A percentile compares a stretch with the other conserved stretches of the same genome.
Evolutionary conservation across 2,329 filamentous ascomycete genomes (phyloP).

Genomic region (Stagonosporopsis rhizophila): DNA sequence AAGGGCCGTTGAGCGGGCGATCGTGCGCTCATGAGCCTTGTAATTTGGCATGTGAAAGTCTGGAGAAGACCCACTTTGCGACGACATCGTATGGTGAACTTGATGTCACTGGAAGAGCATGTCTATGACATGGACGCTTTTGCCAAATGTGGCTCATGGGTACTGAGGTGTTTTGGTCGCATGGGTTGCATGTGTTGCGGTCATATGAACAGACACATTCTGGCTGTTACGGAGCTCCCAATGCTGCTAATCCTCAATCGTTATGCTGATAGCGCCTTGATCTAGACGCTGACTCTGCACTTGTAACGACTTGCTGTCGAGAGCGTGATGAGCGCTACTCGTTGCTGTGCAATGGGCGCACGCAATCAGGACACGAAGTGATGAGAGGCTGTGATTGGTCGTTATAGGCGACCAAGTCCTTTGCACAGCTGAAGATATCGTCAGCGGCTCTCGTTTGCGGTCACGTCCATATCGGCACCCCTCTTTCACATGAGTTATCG

Average conservation of each 20-base stretch:
- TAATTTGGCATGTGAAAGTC: constrained; percentile 33
- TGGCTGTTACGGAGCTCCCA: not conserved
- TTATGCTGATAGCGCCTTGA: not conserved
- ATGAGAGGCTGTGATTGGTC: constrained; percentile 1
- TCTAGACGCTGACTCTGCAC: not conserved
- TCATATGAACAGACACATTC: not conserved
- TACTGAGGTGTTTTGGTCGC: not conserved
- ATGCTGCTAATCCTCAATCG: not conserved
- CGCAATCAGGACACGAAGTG: not conserved
- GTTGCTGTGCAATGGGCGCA: not conserved
- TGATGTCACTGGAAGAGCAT: not conserved
- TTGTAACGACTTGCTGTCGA: not conserved
- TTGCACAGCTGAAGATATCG: constrained; percentile 6
- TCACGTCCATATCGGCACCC: not conserved
- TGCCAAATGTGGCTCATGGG: not conserved
- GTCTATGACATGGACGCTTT: no score
- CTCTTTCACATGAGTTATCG: constrained; percentile 16
- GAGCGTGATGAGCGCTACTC: not conserved
- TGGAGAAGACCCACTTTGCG: constrained; percentile 26
- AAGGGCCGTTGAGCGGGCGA: constrained; percentile 21
- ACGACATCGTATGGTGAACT: constrained; percentile 10
- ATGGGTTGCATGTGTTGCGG: not conserved
- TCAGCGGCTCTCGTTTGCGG: constrained; percentile 7
- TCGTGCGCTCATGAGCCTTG: constrained; percentile 19
- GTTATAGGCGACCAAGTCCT: not conserved